Base-by-base conservation (phyloP, 176 grass and related monocot genomes). In the Ensete glaucum region DNA sequence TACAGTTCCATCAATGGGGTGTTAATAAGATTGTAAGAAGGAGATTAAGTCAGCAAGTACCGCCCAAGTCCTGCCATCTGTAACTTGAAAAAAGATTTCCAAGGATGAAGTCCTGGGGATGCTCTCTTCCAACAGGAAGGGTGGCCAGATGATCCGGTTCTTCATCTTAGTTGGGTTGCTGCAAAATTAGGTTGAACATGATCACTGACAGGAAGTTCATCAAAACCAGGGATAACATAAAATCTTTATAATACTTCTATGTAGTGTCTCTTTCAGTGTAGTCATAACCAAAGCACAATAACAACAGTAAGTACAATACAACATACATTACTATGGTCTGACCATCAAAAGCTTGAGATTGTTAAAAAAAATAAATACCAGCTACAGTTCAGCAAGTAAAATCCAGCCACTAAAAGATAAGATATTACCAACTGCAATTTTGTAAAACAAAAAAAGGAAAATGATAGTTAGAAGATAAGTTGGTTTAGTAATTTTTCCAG, bases 141-240 rank as follows among this genome's bases (percentile, higher is more conserved):
- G 34, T 43, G 34, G 34, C 1, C n/a, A 25, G 26, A 65, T 65
- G 23, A 65, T 65, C 11, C 63, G 29, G 23, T 23, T 65, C 23
- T 12, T 26, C 10, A 3, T 8, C 14, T 14, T 25, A 65, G 23
- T 65, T 65, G 26, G 63, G 63, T 27, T 65, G 63, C 63, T 65
- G 63, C 63, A 65, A 26, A 23, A 65, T 65, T 11, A 65, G 63
- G 63, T 65, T 65, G 63, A 65, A 65, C 4, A 65, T 65, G 34
- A 43, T 3, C 34, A 43, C 34, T 43, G 34, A 43, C 34, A 43
- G 34, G 34, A 0, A 43, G 34, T 43, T 43, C 3, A 43, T 43
- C 34, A 43, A 6, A 6, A 43, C 3, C 34, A 43, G 34, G 34
- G 34, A 43, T 43, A 43, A 43, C 34, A 43, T 6, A 43, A 43